Conservation (phyloP, 768 basidiomycete species). For the Tephrocybe sp. region DNA sequence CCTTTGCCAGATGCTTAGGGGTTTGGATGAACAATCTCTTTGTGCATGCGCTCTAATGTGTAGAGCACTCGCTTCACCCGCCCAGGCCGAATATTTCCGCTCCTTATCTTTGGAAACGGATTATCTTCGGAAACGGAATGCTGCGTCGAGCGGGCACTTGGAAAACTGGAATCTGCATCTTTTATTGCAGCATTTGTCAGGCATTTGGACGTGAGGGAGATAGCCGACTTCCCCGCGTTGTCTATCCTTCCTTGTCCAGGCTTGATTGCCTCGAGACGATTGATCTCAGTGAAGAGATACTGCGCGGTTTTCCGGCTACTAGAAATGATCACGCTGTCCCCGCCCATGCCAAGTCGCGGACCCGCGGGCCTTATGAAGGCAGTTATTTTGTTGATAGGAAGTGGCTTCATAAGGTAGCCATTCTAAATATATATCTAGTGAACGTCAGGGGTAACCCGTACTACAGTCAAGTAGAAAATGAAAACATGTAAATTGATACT, state of each 20-base stretch:
- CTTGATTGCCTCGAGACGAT: conserved; percentile 10
- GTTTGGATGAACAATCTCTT: neutral
- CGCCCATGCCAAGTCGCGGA: too few species aligned
- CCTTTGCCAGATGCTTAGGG: too few species aligned
- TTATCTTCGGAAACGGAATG: neutral
- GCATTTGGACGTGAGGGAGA: conserved; percentile 9
- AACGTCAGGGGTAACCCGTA: too few species aligned
- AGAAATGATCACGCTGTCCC: too few species aligned
- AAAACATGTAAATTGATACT: too few species aligned
- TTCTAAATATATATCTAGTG: too few species aligned
- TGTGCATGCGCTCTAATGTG: conserved; percentile 12
- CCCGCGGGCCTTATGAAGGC: too few species aligned
- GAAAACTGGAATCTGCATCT: conserved; percentile 7
- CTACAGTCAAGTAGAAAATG: too few species aligned
- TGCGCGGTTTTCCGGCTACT: too few species aligned
- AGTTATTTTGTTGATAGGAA: too few species aligned
- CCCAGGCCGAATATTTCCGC: conserved; percentile 5
- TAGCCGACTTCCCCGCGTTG: conserved; percentile 8
- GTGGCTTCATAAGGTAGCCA: too few species aligned
- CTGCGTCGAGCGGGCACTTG: neutral
- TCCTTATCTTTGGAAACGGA: neutral
- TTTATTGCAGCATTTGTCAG: conserved; percentile 9
- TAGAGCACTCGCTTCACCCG: conserved; percentile 2
- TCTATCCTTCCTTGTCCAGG: conserved; percentile 5
- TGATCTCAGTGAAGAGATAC: conserved; percentile 4